Percentiles rank a stretch among this genome's conserved stretches.
Conservation (phyloP, 2,329 filamentous ascomycete genomes). For the Ophiostoma montium region DNA sequence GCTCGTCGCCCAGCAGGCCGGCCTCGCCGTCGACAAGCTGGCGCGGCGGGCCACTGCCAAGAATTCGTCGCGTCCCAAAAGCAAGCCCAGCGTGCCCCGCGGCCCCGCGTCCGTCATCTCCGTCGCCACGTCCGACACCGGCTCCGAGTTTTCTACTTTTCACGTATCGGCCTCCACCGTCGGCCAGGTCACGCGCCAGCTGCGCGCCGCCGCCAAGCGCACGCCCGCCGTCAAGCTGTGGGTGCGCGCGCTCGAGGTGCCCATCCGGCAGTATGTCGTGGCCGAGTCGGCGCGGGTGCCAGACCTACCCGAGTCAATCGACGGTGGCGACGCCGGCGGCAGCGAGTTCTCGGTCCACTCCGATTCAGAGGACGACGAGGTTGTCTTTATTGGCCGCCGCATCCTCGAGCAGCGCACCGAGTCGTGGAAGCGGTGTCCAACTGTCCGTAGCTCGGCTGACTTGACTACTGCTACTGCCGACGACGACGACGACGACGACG, state of each 20-base stretch:
- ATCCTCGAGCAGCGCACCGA: conserved; percentile 18
- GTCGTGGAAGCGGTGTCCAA: conserved; percentile 33
- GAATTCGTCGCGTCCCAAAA: too few relatives aligned
- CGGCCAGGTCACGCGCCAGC: conserved; percentile 59
- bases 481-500: conserved; percentile 43
- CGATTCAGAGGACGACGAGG: conserved; percentile 63
- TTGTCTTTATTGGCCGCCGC: conserved; percentile 70
- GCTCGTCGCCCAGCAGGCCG: conserved; percentile 29
- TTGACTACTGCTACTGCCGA: conserved; percentile 12
- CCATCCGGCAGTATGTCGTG: conserved; percentile 63
- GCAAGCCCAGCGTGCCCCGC: background rate
- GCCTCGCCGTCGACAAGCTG: conserved; percentile 16
- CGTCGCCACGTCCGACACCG: background rate
- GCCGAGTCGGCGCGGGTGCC: background rate
- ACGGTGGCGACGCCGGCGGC: background rate
- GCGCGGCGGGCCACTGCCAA: too few relatives aligned
- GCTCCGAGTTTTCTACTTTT: conserved; percentile 12
- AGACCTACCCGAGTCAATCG: background rate
- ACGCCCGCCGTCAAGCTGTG: conserved; percentile 63
- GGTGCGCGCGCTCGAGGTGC: conserved; percentile 72
- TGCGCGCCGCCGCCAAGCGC: conserved; percentile 69
- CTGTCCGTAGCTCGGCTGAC: background rate
- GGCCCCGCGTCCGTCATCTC: background rate
- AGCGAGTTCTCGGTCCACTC: conserved; percentile 45
- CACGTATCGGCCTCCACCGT: background rate